A percentile compares a stretch with the other conserved stretches of the same genome.
Conservation (phyloP, 2,329 filamentous ascomycete species). For the Aspergillus pseudoviridinutans region DNA sequence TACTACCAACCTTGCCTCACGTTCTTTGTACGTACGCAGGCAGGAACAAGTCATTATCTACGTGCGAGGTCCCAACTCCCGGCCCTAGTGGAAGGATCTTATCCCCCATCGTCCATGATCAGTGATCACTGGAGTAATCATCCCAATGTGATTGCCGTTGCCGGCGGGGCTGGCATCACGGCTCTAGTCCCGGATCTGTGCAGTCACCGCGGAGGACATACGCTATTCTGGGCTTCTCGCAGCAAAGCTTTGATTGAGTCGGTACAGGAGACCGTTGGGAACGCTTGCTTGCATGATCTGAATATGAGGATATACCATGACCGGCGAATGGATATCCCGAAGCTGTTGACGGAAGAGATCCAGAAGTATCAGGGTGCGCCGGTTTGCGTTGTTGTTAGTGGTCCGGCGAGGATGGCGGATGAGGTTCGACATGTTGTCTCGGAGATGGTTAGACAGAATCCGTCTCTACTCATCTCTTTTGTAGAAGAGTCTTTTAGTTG, state of each 20-base stretch:
- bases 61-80: background rate
- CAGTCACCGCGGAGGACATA: background rate
- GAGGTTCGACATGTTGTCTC: background rate
- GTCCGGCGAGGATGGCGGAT: slow-evolving; percentile 1
- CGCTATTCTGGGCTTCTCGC: background rate
- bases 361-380: background rate
- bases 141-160: background rate
- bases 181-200: background rate
- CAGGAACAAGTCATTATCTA: background rate
- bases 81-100: background rate
- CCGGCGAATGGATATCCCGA: background rate
- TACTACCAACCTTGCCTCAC: background rate
- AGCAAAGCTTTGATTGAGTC: background rate
- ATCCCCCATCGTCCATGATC: background rate
- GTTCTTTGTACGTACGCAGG: background rate
- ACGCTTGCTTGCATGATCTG: background rate
- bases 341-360: background rate
- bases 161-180: background rate
- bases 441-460: background rate
- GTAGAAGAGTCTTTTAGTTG: slow-evolving; percentile 4
- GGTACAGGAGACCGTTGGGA: background rate
- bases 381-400: slow-evolving; percentile 1
- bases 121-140: background rate
- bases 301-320: background rate
- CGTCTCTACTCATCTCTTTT: background rate